A percentile compares a stretch with the other conserved stretches of the same genome.
Evolutionary conservation across 1,284 basidiomycete genomes (phyloP).

Genomic region (Marasmius oreades): DNA sequence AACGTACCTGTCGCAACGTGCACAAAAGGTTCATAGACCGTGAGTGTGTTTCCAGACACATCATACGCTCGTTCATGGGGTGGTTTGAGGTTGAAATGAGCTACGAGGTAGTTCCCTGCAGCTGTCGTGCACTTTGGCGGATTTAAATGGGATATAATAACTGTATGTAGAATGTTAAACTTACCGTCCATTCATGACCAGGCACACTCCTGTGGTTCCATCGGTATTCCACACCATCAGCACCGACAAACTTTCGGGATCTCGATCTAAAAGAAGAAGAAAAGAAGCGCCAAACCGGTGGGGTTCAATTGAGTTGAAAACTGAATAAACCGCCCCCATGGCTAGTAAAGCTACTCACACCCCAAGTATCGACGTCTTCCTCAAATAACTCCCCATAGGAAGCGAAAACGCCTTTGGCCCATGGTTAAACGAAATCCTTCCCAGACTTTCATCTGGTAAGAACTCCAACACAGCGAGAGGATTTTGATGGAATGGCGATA

Average conservation of each 20-base stretch:
- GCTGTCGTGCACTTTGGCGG: constrained; percentile 57
- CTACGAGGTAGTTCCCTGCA: constrained; percentile 49
- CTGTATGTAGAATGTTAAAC: no score
- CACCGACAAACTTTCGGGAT: constrained; percentile 59
- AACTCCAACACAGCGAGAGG: constrained; percentile 60
- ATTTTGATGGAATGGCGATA: constrained; percentile 40
- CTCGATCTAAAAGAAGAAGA: constrained; percentile 41
- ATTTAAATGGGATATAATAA: no score
- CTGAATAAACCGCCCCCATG: no score
- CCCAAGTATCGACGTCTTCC: constrained; percentile 58
- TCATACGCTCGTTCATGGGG: constrained; percentile 50
- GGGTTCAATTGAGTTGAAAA: not conserved
- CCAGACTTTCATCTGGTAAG: constrained; percentile 47
- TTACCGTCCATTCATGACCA: constrained; percentile 68
- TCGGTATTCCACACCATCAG: constrained; percentile 62
- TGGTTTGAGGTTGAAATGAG: constrained; percentile 57
- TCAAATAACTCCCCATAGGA: constrained; percentile 58
- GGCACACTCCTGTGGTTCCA: constrained; percentile 53
- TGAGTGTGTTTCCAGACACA: constrained; percentile 63
- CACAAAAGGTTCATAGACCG: constrained; percentile 54
- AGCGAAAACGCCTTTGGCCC: constrained; percentile 33
- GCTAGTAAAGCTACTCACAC: constrained; percentile 41
- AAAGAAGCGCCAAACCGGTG: no score
- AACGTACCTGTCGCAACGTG: constrained; percentile 53
- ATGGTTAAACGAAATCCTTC: constrained; percentile 47